Base-by-base conservation (phyloP, 495 filamentous ascomycete species). In the Aspergillus funiculosus region DNA sequence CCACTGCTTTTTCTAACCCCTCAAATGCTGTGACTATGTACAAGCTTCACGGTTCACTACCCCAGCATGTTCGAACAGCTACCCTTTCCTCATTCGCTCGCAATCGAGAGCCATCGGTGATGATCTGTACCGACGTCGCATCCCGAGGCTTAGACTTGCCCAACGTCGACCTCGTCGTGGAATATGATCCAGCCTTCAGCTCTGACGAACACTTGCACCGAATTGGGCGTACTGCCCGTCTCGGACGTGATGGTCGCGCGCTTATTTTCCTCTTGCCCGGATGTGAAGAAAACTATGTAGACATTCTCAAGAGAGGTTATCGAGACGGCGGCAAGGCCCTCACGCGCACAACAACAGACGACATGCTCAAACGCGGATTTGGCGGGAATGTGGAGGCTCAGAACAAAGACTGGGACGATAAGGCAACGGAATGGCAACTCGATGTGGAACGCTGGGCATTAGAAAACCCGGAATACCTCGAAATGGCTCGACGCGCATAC, bases 91-190 rank as follows among this genome's bases (percentile, higher is more conserved):
- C 86, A 10, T 98, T 92, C 68, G 77, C 83, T 18, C 58, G 59
- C 28, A 80, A 74, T 46, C 48, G 47, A 6, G 73, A 84, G 2
- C 79, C 91, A 1, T 78, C 80, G 0, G 78, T 97, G 14, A 77
- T 98, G 42, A 76, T 98, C 56, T 94, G 88, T 58, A 97, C 92
- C 5, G 92, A 97, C 54, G 91, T 98, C 31, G 86, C 91, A 14
- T 90, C 92, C 14, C 86, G 92, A 42, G 92, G 92, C 57, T 78
- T 97, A 22, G 92, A 98, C 67, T 73, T 98, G 3, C 89, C 91
- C 1, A 90, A 94, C 32, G 85, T 97, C 28, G 92, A 98, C 55
- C 75, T 94, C 13, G 85, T 96, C 22, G 76, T 97, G 46, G 91
- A 98, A 60, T 96, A 92, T 61, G 92, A 96, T 58, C 89, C 92